phyloP scores from a whole-genome alignment of 192 early-diverging fungal species.

The Coemansia nantahalensis region DNA sequence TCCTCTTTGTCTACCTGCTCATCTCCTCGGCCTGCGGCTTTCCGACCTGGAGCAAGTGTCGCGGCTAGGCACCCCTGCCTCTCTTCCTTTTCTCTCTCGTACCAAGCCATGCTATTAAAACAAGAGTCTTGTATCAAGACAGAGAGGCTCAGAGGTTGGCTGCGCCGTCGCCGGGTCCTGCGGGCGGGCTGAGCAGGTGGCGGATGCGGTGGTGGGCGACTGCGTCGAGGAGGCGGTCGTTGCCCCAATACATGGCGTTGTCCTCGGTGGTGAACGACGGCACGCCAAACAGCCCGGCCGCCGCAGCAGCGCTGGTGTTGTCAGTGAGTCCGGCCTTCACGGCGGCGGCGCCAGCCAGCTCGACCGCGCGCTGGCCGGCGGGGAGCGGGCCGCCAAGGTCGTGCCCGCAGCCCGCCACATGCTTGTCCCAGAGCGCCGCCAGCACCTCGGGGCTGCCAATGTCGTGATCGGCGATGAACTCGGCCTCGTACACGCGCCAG shows the following conservation, averaged over 20 bases:
- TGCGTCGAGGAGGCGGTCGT: constrained; percentile 54
- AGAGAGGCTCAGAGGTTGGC: too few species aligned
- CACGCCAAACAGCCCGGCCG: constrained; percentile 51
- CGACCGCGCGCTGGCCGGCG: constrained; percentile 20
- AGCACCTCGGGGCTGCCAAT: constrained; percentile 31
- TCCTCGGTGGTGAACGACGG: constrained; percentile 56
- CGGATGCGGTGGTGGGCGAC: constrained; percentile 21
- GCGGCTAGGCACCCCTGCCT: constrained; percentile 8
- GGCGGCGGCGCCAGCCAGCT: constrained; percentile 10
- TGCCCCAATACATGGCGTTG: constrained; percentile 58
- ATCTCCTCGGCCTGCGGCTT: constrained; percentile 78
- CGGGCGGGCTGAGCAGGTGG: constrained; percentile 21
- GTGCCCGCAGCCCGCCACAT: constrained; percentile 5
- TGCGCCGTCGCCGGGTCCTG: constrained; percentile 18
- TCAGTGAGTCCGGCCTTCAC: constrained; percentile 35
- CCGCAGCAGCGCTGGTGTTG: constrained; percentile 49
- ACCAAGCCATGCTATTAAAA: too few species aligned
- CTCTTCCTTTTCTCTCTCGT: too few species aligned
- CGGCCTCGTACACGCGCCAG: constrained; percentile 34
- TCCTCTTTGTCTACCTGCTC: constrained; percentile 76
- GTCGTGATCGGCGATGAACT: constrained; percentile 34
- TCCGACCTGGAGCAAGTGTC: constrained; percentile 61
- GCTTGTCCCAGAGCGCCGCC: constrained; percentile 27
- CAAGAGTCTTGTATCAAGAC: too few species aligned
- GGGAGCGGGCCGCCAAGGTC: constrained; percentile 5